Evolutionary conservation across 345 rosid genomes (phyloP), one percentile per base, ranked within the genome.

Genomic region (Eucalyptus polybractea): DNA sequence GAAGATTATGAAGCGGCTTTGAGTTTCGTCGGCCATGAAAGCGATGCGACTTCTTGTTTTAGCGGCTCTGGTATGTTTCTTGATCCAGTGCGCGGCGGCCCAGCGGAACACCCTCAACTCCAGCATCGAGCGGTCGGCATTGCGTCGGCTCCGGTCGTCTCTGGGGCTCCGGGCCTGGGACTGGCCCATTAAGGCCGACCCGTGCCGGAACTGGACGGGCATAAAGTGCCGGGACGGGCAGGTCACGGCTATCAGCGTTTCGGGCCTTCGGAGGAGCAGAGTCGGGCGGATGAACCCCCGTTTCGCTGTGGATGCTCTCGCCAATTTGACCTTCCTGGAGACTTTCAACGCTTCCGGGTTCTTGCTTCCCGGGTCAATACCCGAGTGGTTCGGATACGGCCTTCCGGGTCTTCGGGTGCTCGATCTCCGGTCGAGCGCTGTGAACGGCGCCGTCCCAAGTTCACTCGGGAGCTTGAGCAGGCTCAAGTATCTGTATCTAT

Each of bases 291-390:
- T 50, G 49, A 91, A 91, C 90, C 96, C 97, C 3, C 90, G 90
- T 87, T 96, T 96, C 90, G 89, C 90, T 13, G 95, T 94, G 40
- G 95, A 93, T 86, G 89, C 95, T 31, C 92, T 96, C 40, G 91
- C 86, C 27, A 94, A 96, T 92, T 89, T 96, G 58, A 93, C 96
- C 56, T 86, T 7, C n/a, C 86, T 96, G 91, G 89, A 86, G 89
- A 91, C 93, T 33, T 95, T 96, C 88, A 95, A 95, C 81, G 97
- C 97, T 50, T 95, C 98, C n/a, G 90, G 94, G 65, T 94, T 96
- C 91, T 45, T n/a, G 56, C 95, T 96, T 31, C 95, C 93, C 6
- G 98, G 98, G 58, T 86, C 95, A 7, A 92, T 96, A 37, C 97
- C 98, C 24, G 94, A 92, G 69, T 95, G 91, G 95, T 92, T 96